Evolutionary conservation across 805 yeast species (phyloP), one percentile per base, ranked within the genome.

Genomic region (Lipomyces yamadae): DNA sequence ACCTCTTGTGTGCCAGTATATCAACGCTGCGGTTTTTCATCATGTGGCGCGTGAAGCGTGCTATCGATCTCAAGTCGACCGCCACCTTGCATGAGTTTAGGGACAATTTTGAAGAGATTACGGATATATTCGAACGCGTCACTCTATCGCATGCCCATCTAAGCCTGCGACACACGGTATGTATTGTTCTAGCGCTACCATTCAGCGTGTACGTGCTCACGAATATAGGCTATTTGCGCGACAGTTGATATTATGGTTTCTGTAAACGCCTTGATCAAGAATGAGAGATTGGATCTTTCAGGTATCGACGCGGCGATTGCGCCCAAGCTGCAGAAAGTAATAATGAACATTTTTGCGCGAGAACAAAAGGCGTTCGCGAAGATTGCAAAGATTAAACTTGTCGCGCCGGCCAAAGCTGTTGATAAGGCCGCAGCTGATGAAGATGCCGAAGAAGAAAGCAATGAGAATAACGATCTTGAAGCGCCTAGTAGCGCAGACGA

Each of bases 41-140:
- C 1, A 29, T 68, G 55, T 68, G 71, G 71, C 58, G 54, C 35
- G 58, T 62, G 18, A 64, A 66, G 35, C 30, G 60, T 6, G 62
- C 65, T 4, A 56, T 68, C 50, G 50, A 54, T 15, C 24, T 50
- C 57, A 54, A 56, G n/a, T 60, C 63, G 7, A 52, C 35, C 29
- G 53, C 30, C 48, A n/a, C 42, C 29, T 18, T 56, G 4, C 37
- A 50, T 13, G 37, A 34, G n/a, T 34, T 63, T 34, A 32, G 29
- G 5, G 55, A 32, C 4, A 37, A 7, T 10, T 34, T 50, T 29
- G 61, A 60, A 7, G 56, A 54, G 13, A 52, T 62, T 42, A 53
- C 58, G 33, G 35, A 57, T 1, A 30, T 11, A 7, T 52, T 53
- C 32, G 61, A 61, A 35, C 30, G 55, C 32, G 39, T 62, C 24